Percentiles rank a stretch among this genome's conserved stretches.
These are phyloP conservation scores for Aureobasidium sp. DNA, from an alignment of 2,329 filamentous ascomycete species.

Conservation along the genomic window DNA sequence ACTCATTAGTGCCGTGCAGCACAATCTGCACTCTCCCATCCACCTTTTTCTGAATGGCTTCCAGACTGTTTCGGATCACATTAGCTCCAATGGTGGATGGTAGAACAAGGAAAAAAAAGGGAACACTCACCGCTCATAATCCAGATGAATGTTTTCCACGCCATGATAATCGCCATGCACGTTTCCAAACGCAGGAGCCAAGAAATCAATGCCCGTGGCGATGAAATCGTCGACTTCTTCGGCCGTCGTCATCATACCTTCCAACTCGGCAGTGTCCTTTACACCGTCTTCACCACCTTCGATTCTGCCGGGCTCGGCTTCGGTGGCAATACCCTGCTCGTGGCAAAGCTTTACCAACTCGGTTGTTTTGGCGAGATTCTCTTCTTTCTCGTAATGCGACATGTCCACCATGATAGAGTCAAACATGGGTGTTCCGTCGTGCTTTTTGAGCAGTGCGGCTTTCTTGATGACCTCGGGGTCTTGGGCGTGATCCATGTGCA, in stretches of 20 bases:
- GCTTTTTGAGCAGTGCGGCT: slow-evolving; percentile 27
- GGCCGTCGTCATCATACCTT: slow-evolving; percentile 58
- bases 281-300: slow-evolving; percentile 71
- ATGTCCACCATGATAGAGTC: slow-evolving; percentile 75
- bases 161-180: slow-evolving; percentile 72
- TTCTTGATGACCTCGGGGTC: slow-evolving; percentile 37
- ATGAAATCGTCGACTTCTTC: slow-evolving; percentile 66
- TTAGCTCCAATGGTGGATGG: background rate
- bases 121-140: slow-evolving; percentile 48
- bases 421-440: slow-evolving; percentile 42
- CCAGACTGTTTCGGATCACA: slow-evolving; percentile 27
- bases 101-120: background rate
- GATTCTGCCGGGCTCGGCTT: slow-evolving; percentile 65
- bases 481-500: slow-evolving; percentile 45
- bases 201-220: slow-evolving; percentile 62
- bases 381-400: slow-evolving; percentile 63
- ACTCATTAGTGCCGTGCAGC: slow-evolving; percentile 53
- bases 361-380: slow-evolving; percentile 59
- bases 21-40: slow-evolving; percentile 46
- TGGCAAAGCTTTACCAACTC: slow-evolving; percentile 59
- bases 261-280: slow-evolving; percentile 56
- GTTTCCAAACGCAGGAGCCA: slow-evolving; percentile 70
- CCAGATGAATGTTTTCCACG: slow-evolving; percentile 51
- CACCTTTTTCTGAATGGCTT: slow-evolving; percentile 43
- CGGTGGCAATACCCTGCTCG: slow-evolving; percentile 58